Conservation (phyloP, 345 rosid species). For the Anacardium occidentale region DNA sequence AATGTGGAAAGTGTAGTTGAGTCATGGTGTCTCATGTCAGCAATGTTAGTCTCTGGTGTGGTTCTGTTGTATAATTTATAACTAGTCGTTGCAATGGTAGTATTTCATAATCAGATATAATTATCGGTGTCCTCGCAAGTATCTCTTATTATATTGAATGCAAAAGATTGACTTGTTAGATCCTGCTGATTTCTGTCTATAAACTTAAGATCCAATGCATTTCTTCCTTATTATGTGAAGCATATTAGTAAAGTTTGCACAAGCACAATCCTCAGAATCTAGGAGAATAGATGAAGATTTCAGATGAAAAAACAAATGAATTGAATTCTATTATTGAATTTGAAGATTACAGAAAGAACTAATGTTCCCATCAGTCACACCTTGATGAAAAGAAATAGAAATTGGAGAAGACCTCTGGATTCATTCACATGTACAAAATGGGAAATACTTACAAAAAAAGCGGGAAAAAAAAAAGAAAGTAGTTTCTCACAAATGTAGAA, state of each 20-base stretch:
- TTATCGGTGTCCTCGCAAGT: constrained; percentile 6
- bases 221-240: no score
- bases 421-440: constrained; percentile 35
- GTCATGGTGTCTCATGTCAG: constrained; percentile 28
- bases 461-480: constrained; percentile 12
- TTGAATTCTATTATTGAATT: constrained; percentile 19
- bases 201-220: no score
- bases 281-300: not conserved
- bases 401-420: constrained; percentile 38
- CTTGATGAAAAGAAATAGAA: constrained; percentile 16
- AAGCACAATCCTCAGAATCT: not conserved
- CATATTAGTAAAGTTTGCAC: not conserved
- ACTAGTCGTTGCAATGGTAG: constrained; percentile 11
- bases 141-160: no score
- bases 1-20: constrained; percentile 8
- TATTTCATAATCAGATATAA: constrained; percentile 18
- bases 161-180: no score
- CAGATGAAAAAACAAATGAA: constrained; percentile 5
- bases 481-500: constrained; percentile 58
- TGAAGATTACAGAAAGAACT: constrained; percentile 22
- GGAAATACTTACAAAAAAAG: constrained; percentile 26
- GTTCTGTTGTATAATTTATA: constrained; percentile 20
- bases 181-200: no score
- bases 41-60: constrained; percentile 22
- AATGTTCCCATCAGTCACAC: constrained; percentile 13